Evolutionary conservation across 225 moss, liverwort and hornwort genomes (phyloP), one percentile per base, ranked within the genome.

Genomic region (Pseudoscleropodium purum): DNA sequence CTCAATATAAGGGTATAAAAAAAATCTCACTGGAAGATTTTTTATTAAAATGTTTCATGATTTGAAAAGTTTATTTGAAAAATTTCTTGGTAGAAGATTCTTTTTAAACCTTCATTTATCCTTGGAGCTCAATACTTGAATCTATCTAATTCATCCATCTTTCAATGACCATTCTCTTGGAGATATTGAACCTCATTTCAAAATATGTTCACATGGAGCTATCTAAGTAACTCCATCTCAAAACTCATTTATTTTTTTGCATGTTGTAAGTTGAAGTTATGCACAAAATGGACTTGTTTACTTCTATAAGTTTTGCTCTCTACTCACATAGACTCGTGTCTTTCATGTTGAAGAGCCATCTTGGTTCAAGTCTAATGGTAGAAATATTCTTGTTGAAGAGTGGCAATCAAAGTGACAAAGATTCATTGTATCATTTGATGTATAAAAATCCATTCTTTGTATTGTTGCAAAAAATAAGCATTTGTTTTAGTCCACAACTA

Each of bases 1-100:
- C 1, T 2, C 21, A 7, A 24, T n/a, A 21, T 1, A n/a, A 39
- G n/a, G 13, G 4, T n/a, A n/a, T 0, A 69, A 23, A 7, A 68
- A 67, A 25, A 39, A 14, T 39, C 13, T 24, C 4, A 1, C 24
- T 14, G 0, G 24, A 70, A 39, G 24, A 14, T 70, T 70, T 0
- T 15, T 1, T 25, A 70, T 70, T 14, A 39, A 70, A 25, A 15
- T 41, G 8, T 25, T 26, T 41, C 2, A 41, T 70, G 5, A 70
- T 41, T 70, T 70, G 25, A 41, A 5, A 70, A 41, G 3, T 3
- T 41, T 70, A 39, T 70, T 39, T 39, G 8, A 70, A 25, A 14
- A 4, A 39, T 39, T 69, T 25, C 11, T 70, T 41, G 8, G 0
- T 41, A 15, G 8, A 39, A 70, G 25, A 41, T 70, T 70, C 0